phyloP scores from a whole-genome alignment of 2,329 filamentous ascomycete genomes.

The Thelonectria olida region DNA sequence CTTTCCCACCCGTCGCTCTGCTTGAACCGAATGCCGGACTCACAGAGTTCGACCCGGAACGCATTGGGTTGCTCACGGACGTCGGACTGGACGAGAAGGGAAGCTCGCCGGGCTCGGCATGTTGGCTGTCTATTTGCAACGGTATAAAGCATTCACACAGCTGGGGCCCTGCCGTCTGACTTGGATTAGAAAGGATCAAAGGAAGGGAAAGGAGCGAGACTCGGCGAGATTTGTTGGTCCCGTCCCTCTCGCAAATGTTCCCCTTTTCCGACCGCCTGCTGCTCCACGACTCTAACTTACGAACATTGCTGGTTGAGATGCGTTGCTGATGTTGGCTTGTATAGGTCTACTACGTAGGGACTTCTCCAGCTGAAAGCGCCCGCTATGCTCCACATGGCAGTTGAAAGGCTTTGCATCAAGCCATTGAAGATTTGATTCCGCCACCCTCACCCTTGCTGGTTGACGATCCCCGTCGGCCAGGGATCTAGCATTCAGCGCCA shows the following conservation, averaged over 20 bases:
- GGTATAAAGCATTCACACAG: not conserved
- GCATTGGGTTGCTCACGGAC: no score
- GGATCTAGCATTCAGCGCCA: conserved; percentile 17
- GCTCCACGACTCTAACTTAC: no score
- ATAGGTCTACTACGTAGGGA: no score
- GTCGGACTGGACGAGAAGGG: no score
- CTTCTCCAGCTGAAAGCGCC: not conserved
- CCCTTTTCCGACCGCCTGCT: not conserved
- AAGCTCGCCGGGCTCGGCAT: no score
- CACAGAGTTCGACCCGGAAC: no score
- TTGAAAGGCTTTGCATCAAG: not conserved
- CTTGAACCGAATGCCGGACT: conserved; percentile 21
- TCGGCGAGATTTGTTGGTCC: no score
- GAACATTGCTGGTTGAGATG: no score
- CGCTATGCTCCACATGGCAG: conserved; percentile 20
- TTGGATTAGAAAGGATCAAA: not conserved
- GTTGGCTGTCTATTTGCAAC: not conserved
- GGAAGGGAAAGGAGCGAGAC: no score
- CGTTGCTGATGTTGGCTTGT: not conserved
- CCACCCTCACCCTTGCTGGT: not conserved
- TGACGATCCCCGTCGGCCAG: conserved; percentile 14
- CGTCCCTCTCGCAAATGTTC: not conserved
- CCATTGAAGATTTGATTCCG: conserved; percentile 4
- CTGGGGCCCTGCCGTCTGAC: no score
- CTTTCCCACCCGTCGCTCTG: not conserved